These are phyloP conservation scores for Sphagnum contortum DNA, from an alignment of 225 moss, liverwort and hornwort genomes.

Conservation along the genomic window DNA sequence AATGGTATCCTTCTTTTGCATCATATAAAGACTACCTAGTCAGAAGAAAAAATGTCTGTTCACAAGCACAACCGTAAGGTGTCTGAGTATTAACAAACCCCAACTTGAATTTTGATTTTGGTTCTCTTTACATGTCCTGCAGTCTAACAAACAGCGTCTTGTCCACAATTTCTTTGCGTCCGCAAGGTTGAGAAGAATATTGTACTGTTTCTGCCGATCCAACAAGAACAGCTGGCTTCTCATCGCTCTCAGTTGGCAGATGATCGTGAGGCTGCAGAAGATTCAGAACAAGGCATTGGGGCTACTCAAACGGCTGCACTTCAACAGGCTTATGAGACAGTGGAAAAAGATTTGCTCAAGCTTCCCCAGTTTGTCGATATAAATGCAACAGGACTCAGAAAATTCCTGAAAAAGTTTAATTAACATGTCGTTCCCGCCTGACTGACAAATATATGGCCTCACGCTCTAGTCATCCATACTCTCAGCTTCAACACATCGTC, in stretches of 20 bases:
- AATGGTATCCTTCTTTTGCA: too few species aligned
- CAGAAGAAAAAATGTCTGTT: too few species aligned
- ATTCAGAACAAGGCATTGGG: constrained; percentile 19
- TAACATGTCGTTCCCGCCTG: constrained; percentile 66
- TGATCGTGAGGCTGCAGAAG: constrained; percentile 29
- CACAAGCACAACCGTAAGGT: too few species aligned
- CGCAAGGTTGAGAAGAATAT: constrained; percentile 73
- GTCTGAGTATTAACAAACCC: too few species aligned
- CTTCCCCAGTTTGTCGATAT: constrained; percentile 75
- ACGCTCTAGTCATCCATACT: constrained; percentile 91
- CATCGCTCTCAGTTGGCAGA: constrained; percentile 55
- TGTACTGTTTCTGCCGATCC: constrained; percentile 67
- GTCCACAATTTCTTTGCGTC: too few species aligned
- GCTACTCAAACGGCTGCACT: constrained; percentile 11
- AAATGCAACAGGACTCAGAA: constrained; percentile 84
- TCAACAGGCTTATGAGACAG: constrained; percentile 24
- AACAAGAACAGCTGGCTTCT: constrained; percentile 76
- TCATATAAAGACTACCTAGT: too few species aligned
- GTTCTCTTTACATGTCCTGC: too few species aligned
- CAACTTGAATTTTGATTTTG: too few species aligned
- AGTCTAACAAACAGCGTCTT: too few species aligned
- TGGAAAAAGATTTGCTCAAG: constrained; percentile 64
- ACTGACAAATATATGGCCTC: constrained; percentile 83
- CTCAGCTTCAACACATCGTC: constrained; percentile 90
- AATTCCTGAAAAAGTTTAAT: constrained; percentile 90